Conservation (phyloP, 768 basidiomycete genomes). For the Serendipita indica region DNA sequence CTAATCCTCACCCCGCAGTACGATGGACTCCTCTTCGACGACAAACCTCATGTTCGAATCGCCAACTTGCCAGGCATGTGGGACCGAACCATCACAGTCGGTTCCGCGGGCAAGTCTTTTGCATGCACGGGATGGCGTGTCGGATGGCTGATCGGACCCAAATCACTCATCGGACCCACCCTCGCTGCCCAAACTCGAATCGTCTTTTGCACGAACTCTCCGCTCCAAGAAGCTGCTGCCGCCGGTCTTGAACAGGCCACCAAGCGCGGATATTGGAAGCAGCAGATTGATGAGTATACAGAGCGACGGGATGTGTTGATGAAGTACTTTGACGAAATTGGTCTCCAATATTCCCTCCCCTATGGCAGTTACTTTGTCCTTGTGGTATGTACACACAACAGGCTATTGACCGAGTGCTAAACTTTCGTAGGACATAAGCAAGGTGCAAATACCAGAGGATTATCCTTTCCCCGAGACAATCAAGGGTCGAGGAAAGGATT, state of each 20-base stretch:
- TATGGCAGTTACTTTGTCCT: slow-evolving; percentile 88
- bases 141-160: slow-evolving; percentile 87
- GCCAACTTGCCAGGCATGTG: slow-evolving; percentile 96
- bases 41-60: slow-evolving; percentile 78
- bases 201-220: slow-evolving; percentile 90
- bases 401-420: slow-evolving; percentile 7
- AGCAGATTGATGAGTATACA: slow-evolving; percentile 58
- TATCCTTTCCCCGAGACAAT: slow-evolving; percentile 70
- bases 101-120: slow-evolving; percentile 93
- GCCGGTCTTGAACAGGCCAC: slow-evolving; percentile 71
- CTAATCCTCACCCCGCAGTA: slow-evolving; percentile 38
- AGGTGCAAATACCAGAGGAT: slow-evolving; percentile 63
- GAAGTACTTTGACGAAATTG: slow-evolving; percentile 67
- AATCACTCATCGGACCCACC: slow-evolving; percentile 67
- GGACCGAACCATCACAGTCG: slow-evolving; percentile 92
- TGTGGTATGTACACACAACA: slow-evolving; percentile 34
- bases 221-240: slow-evolving; percentile 87
- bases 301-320: slow-evolving; percentile 66
- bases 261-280: slow-evolving; percentile 60
- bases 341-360: slow-evolving; percentile 73
- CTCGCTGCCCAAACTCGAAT: slow-evolving; percentile 87
- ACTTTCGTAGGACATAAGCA: slow-evolving; percentile 49
- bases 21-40: slow-evolving; percentile 82
- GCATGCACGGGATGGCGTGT: slow-evolving; percentile 96
- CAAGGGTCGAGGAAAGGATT: slow-evolving; percentile 70